Base-by-base conservation (phyloP, 495 filamentous ascomycete species). In the Penicillium lagena region DNA sequence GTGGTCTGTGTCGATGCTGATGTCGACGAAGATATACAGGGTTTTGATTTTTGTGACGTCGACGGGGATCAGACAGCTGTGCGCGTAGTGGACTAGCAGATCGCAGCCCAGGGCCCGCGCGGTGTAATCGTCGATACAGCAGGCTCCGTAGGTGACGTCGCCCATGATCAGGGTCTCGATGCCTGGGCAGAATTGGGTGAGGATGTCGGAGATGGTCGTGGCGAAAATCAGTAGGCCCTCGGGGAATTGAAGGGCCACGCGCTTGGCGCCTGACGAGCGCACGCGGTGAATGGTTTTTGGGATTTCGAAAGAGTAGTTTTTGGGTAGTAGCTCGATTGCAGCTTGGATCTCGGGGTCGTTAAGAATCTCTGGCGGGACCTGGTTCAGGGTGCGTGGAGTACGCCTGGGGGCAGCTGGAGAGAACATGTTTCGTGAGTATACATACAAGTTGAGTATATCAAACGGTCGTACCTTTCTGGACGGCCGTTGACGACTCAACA, bases 91-190 rank as follows among this genome's bases (percentile, higher is more conserved):
- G 1, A 99, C 89, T 6, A 99, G 75, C 3, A 99, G 69, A 59
- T 99, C 93, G 55, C 93, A 99, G 1, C 87, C 94, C 22, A 99
- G 76, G 1, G 93, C 93, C 13, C 93, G 79, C 0, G 93, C 93
- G 0, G 93, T 97, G 67, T 91, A 99, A 68, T 99, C 93, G 59
- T 99, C 93, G 49, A 99, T 96, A 58, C 93, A 99, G 71, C 93
- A 99, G 2, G 93, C 93, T 37, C 93, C 93, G 67, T 99, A 99
- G 0, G 93, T 99, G 22, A 99, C 93, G 54, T 99, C 93, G 40
- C 94, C 93, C 93, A 99, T 97, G 62, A 99, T 97, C 12, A 96
- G 70, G 0, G 94, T 96, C 56, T 91, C 85, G 34, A 81, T 83
- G 4, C 87, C 89, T 0, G 89, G 82, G 63, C 93, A 99, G 72